Evolutionary conservation across 2,329 filamentous ascomycete species (phyloP).

Genomic region (Scolecobasidium constrictum): DNA sequence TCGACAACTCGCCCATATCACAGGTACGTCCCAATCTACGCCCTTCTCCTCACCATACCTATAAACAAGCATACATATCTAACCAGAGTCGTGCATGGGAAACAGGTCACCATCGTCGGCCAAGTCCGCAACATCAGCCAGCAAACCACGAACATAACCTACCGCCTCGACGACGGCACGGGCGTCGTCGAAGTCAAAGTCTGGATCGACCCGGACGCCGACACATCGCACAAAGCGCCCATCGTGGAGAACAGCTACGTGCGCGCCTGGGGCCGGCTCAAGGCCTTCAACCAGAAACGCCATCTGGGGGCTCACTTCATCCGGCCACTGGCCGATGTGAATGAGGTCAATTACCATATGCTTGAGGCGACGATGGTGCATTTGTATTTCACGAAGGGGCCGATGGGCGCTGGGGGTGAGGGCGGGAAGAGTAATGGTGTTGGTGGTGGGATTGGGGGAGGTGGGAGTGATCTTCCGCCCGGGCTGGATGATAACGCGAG

Average conservation of each 20-base stretch:
- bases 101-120: constrained; percentile 78
- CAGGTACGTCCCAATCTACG: constrained; percentile 36
- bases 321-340: constrained; percentile 69
- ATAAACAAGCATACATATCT: not conserved
- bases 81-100: no score
- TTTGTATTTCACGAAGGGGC: constrained; percentile 67
- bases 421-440: constrained; percentile 27
- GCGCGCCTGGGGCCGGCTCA: constrained; percentile 75
- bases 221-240: constrained; percentile 37
- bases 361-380: constrained; percentile 86
- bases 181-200: constrained; percentile 84
- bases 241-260: constrained; percentile 69
- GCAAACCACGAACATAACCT: constrained; percentile 86
- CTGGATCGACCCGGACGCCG: constrained; percentile 56
- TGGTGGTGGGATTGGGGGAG: constrained; percentile 12
- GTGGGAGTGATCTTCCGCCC: constrained; percentile 27
- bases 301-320: constrained; percentile 74
- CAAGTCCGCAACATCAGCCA: constrained; percentile 78
- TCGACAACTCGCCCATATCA: constrained; percentile 65
- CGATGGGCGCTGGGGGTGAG: constrained; percentile 32
- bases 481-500: constrained; percentile 46
- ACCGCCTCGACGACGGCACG: constrained; percentile 91
- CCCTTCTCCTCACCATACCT: not conserved
- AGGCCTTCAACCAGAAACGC: constrained; percentile 72
- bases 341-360: constrained; percentile 88